These are phyloP conservation scores for Mallotus repandus DNA, from an alignment of 441 rosid species.

Conservation along the genomic window DNA sequence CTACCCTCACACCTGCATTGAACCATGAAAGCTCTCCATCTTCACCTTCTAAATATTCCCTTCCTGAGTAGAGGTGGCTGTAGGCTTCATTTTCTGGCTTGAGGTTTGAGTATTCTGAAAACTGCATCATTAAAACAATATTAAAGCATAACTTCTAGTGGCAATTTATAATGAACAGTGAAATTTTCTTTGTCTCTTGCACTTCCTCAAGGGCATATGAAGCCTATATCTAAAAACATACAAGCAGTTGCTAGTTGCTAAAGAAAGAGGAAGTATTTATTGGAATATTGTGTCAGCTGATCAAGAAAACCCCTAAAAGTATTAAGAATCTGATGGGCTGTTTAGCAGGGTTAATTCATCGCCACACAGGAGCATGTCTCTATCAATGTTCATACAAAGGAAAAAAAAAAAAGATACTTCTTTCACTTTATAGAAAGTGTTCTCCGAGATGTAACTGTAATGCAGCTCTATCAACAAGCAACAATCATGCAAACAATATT, in stretches of 20 bases:
- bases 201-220: neutral
- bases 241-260: neutral
- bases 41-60: slow-evolving; percentile 50
- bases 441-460: neutral
- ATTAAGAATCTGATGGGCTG: too few relatives aligned
- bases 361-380: too few relatives aligned
- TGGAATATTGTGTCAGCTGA: too few relatives aligned
- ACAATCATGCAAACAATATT: neutral
- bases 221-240: neutral
- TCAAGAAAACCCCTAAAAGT: too few relatives aligned
- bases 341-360: too few relatives aligned
- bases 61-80: slow-evolving; percentile 32
- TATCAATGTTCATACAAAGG: too few relatives aligned
- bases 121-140: slow-evolving; percentile 32
- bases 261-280: too few relatives aligned
- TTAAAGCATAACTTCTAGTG: slow-evolving; percentile 17
- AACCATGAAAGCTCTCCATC: slow-evolving; percentile 94
- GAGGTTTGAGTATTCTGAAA: slow-evolving; percentile 34
- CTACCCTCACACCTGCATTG: slow-evolving; percentile 87
- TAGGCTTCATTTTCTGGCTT: slow-evolving; percentile 51
- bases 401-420: too few relatives aligned
- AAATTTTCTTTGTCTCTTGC: neutral
- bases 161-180: neutral
- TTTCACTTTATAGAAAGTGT: neutral
- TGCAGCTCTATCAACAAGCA: neutral